These are phyloP conservation scores for Platismatia glauca DNA, from an alignment of 495 filamentous ascomycete species.

Conservation along the genomic window DNA sequence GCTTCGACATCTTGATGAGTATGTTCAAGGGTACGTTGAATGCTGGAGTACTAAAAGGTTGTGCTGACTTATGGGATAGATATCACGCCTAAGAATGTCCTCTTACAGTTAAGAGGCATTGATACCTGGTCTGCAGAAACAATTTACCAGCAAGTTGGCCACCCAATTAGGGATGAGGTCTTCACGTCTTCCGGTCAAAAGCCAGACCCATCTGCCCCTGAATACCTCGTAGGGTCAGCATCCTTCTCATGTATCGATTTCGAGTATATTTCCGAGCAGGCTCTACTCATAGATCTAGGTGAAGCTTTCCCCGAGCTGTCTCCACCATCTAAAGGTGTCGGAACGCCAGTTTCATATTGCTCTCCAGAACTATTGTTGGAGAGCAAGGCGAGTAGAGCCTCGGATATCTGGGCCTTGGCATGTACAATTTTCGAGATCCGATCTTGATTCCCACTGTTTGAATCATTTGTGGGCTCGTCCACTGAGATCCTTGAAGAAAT, in stretches of 20 bases:
- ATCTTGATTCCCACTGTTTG: constrained; percentile 1
- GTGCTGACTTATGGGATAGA: neutral
- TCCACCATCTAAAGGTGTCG: constrained; percentile 20
- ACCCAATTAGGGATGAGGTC: neutral
- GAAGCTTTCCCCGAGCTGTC: constrained; percentile 26
- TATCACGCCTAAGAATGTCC: constrained; percentile 1
- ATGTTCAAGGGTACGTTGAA: no score
- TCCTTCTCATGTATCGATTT: constrained; percentile 19
- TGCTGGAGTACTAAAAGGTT: no score
- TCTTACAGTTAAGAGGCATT: neutral
- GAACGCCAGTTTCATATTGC: constrained; percentile 29
- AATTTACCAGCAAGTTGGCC: neutral
- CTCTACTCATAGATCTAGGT: constrained; percentile 32
- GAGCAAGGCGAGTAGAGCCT: constrained; percentile 27
- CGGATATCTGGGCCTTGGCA: constrained; percentile 34
- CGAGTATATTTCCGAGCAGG: neutral
- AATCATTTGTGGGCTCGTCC: constrained; percentile 6
- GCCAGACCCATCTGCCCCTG: constrained; percentile 10
- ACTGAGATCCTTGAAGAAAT: constrained; percentile 9
- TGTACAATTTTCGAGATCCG: constrained; percentile 30
- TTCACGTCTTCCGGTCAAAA: neutral
- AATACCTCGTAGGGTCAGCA: constrained; percentile 27
- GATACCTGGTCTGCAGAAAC: neutral
- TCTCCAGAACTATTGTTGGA: constrained; percentile 27
- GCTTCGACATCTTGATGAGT: neutral